phyloP scores from a whole-genome alignment of 108 stramenopile genomes.

The Skeletonema menzelii region DNA sequence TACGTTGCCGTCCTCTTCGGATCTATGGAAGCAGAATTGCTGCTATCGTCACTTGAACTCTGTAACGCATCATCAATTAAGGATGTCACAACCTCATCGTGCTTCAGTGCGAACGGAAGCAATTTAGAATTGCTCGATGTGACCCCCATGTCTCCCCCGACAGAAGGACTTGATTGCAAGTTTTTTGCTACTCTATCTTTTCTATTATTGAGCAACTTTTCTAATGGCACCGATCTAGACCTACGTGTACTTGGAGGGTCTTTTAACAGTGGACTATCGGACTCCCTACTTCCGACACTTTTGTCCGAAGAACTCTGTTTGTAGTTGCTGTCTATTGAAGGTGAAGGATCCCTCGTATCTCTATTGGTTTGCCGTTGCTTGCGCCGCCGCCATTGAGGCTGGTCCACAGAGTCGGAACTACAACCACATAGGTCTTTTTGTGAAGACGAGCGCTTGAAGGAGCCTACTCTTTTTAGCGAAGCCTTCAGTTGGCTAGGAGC shows the following conservation, averaged over 20 bases:
- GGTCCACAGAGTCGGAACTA: neutral
- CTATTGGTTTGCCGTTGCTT: neutral
- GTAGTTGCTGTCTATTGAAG: neutral
- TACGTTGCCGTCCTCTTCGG: neutral
- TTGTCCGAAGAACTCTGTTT: neutral
- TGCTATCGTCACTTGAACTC: neutral
- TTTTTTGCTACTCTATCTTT: neutral
- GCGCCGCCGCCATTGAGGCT: neutral
- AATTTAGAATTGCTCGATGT: neutral
- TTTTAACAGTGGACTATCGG: neutral
- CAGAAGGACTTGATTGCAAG: neutral
- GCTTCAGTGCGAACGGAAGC: conserved; percentile 14
- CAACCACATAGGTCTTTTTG: neutral
- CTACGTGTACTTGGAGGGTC: neutral
- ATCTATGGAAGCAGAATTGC: neutral
- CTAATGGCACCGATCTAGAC: conserved; percentile 7
- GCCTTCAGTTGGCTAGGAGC: neutral
- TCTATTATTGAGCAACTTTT: conserved; percentile 6
- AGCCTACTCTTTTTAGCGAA: neutral
- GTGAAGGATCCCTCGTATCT: neutral
- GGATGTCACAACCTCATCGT: conserved; percentile 41
- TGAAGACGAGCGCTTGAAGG: neutral
- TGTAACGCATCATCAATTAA: conserved; percentile 37
- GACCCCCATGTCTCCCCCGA: neutral
- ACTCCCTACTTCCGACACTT: neutral